phyloP scores from a whole-genome alignment of 1,284 basidiomycete genomes.

The Trichosporon asahii region DNA sequence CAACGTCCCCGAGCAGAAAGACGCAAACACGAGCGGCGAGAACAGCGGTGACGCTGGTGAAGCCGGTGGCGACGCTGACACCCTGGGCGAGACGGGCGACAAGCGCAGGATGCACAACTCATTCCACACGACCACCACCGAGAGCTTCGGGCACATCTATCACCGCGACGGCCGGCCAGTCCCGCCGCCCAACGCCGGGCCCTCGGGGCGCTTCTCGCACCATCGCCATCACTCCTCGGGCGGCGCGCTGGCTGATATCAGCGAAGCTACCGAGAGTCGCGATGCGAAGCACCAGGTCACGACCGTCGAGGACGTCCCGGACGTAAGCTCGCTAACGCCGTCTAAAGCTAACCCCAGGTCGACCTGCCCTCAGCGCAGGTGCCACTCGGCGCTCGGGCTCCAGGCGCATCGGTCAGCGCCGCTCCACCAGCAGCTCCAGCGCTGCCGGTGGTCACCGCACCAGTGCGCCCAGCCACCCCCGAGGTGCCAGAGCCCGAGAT shows the following conservation, averaged over 20 bases:
- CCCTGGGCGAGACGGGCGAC: background rate
- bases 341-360: background rate
- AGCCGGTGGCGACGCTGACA: background rate
- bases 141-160: slow-evolving; percentile 47
- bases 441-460: background rate
- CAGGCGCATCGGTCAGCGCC: background rate
- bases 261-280: slow-evolving; percentile 4
- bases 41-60: background rate
- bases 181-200: slow-evolving; percentile 7
- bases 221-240: background rate
- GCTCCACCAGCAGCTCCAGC: background rate
- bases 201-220: background rate
- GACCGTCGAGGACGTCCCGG: background rate
- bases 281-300: background rate
- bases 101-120: slow-evolving; percentile 12
- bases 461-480: background rate
- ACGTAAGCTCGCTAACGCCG: background rate
- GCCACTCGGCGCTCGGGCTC: too few species aligned
- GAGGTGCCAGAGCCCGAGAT: background rate
- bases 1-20: background rate
- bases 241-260: slow-evolving; percentile 4
- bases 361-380: background rate
- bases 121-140: slow-evolving; percentile 20
- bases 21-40: slow-evolving; percentile 3
- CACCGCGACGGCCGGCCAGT: slow-evolving; percentile 38